Conservation (phyloP, 768 basidiomycete genomes). For the Amylocystis lapponica region DNA sequence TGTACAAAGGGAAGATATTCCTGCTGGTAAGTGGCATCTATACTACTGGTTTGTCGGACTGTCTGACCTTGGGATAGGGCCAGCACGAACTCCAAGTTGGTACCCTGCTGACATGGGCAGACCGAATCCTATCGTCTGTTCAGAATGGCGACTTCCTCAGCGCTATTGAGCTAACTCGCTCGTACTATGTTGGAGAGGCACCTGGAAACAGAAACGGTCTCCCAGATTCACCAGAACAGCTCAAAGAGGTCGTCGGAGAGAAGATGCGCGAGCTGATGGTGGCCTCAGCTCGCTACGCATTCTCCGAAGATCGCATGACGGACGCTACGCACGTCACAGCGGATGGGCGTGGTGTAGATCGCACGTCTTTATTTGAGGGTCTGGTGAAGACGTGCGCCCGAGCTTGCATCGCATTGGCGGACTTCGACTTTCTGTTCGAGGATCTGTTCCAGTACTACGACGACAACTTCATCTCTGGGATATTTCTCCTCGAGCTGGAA, state of each 20-base stretch:
- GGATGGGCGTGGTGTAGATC: slow-evolving; percentile 88
- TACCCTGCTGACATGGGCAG: slow-evolving; percentile 91
- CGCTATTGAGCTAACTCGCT: slow-evolving; percentile 81
- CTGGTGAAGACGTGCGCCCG: slow-evolving; percentile 73
- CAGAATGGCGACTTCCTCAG: slow-evolving; percentile 82
- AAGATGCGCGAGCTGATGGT: slow-evolving; percentile 79
- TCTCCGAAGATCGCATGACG: slow-evolving; percentile 91
- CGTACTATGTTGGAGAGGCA: slow-evolving; percentile 75
- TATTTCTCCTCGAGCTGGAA: slow-evolving; percentile 80
- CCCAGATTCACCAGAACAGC: slow-evolving; percentile 56
- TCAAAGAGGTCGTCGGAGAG: slow-evolving; percentile 61
- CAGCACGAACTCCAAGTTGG: slow-evolving; percentile 69
- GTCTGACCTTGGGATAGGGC: slow-evolving; percentile 37
- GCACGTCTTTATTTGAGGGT: slow-evolving; percentile 84
- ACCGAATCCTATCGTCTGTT: slow-evolving; percentile 79
- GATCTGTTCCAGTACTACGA: slow-evolving; percentile 91
- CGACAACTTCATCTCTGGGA: slow-evolving; percentile 72
- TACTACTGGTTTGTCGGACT: neutral
- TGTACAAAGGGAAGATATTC: slow-evolving; percentile 90
- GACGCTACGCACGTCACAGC: slow-evolving; percentile 80
- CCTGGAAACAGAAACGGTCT: slow-evolving; percentile 86
- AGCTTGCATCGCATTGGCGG: slow-evolving; percentile 74
- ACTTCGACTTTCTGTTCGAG: slow-evolving; percentile 87
- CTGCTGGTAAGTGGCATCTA: slow-evolving; percentile 57
- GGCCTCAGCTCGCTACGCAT: slow-evolving; percentile 84